A percentile compares a stretch with the other conserved stretches of the same genome.
Evolutionary conservation across 306 rosid species (phyloP).

Genomic region (Cucumis melo): DNA sequence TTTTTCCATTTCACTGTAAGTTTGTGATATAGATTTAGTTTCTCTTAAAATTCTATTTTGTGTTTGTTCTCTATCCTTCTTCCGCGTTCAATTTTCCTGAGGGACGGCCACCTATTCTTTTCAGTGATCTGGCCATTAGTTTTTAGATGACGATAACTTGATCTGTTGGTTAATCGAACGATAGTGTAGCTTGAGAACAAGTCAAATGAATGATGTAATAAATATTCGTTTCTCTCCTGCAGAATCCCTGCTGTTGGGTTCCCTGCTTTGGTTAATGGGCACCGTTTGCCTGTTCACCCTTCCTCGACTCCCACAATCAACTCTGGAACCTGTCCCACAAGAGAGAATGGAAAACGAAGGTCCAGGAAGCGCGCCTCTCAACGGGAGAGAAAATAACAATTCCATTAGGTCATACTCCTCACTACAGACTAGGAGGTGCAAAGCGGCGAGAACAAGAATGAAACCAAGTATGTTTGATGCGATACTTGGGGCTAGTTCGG

Average conservation of each 20-base stretch:
- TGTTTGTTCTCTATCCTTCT: neutral
- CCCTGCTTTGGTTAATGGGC: conserved; percentile 97
- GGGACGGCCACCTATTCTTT: neutral
- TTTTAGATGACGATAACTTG: neutral
- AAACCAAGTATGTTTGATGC: conserved; percentile 17
- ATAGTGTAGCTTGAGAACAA: neutral
- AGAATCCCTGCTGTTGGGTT: conserved; percentile 99
- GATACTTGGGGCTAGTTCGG: neutral
- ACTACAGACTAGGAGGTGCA: conserved; percentile 48
- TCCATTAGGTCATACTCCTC: conserved; percentile 7
- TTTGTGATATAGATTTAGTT: neutral
- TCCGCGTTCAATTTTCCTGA: neutral
- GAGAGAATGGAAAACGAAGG: conserved; percentile 24
- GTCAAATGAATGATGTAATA: conserved; percentile 1
- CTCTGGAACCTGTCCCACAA: conserved; percentile 21
- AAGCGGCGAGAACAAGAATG: conserved; percentile 61
- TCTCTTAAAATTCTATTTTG: neutral
- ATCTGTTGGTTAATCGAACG: neutral
- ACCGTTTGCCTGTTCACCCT: conserved; percentile 49
- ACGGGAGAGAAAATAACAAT: conserved; percentile 31
- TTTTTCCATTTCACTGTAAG: neutral
- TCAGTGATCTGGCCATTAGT: neutral
- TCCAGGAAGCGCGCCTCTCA: conserved; percentile 37
- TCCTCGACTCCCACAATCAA: conserved; percentile 22
- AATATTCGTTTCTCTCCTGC: conserved; percentile 17